phyloP scores from a whole-genome alignment of 768 basidiomycete species.

The Rhizopogon salebrosus region DNA sequence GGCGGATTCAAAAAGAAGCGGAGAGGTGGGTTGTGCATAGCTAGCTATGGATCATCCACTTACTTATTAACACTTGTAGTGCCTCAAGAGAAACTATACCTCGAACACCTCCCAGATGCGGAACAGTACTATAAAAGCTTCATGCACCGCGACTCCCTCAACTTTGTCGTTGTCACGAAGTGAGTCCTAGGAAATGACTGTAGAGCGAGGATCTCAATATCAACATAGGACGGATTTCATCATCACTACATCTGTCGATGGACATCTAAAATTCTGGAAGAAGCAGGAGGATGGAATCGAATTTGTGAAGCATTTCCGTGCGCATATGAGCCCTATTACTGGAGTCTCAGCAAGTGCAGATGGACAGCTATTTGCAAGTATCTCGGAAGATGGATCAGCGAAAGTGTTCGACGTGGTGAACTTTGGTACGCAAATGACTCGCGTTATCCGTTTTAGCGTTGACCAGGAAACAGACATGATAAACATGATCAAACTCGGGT shows the following conservation, averaged over 20 bases:
- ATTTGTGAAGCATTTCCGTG: conserved; percentile 97
- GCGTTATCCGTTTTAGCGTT: background rate
- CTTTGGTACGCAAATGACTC: conserved; percentile 65
- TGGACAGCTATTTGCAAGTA: conserved; percentile 86
- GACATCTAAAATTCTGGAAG: conserved; percentile 98
- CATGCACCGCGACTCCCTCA: conserved; percentile 94
- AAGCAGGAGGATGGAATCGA: conserved; percentile 95
- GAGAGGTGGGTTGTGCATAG: conserved; percentile 52
- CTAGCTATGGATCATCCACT: background rate
- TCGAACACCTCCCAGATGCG: conserved; percentile 86
- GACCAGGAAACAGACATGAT: conserved; percentile 77
- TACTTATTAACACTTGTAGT: conserved; percentile 54
- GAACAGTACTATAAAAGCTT: conserved; percentile 97
- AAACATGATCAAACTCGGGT: conserved; percentile 91
- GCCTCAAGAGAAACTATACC: conserved; percentile 87
- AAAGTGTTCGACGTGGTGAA: conserved; percentile 98
- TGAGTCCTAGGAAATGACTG: conserved; percentile 28
- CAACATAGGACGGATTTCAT: conserved; percentile 79
- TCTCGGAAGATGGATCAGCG: conserved; percentile 86
- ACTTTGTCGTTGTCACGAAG: conserved; percentile 87
- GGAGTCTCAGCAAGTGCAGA: conserved; percentile 86
- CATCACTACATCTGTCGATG: conserved; percentile 92
- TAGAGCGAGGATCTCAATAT: conserved; percentile 5
- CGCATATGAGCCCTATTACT: conserved; percentile 76
- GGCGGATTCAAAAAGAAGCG: conserved; percentile 65